Base-by-base conservation (phyloP, 495 filamentous ascomycete species). In the Parachaetomium inaequale region DNA sequence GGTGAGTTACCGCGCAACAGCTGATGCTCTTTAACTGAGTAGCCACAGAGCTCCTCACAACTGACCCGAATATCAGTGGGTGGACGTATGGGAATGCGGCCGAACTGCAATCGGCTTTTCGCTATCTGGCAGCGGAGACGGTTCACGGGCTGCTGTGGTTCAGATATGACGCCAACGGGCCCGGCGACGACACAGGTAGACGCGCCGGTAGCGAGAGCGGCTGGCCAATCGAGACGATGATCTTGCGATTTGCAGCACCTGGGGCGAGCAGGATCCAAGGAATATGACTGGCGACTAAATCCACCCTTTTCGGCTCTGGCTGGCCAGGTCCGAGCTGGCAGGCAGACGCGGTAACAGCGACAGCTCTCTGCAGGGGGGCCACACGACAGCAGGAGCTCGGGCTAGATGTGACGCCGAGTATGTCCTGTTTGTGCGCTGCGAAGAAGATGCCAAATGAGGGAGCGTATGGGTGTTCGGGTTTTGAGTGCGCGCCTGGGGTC, bases 271-370 rank as follows among this genome's bases (percentile, higher is more conserved):
- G 62, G 62, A 66, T 66, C 68, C 65, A 62, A 65, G 63, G 61
- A 65, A 64, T 62, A 49, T 67, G 64, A 70, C 68, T 68, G 68
- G 66, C 63, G 68, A 69, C 62, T 65, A 64, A 69, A 69, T 62
- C 67, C 63, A 68, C 66, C 59, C 61, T 56, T 59, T 68, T 66
- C 56, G 64, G 58, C 50, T 59, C 61, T 56, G 66, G 54, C 62
- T 67, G 60, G 50, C 17, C 56, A 45, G 55, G 17, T 32, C 28
- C 31, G 50, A 61, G 38, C 57, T 55, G 58, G 56, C 46, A 47
- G 65, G 65, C 56, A 67, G 46, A 51, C 51, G 62, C 61, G 67
- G 50, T 55, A 32, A 54, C 52, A 64, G 55, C 61, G 53, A 64
- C 61, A 64, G 52, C 64, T 67, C 45, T 23, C 59, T 64, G 66